These are phyloP conservation scores for Acacia pycnantha DNA, from an alignment of 331 rosid species.

Conservation along the genomic window DNA sequence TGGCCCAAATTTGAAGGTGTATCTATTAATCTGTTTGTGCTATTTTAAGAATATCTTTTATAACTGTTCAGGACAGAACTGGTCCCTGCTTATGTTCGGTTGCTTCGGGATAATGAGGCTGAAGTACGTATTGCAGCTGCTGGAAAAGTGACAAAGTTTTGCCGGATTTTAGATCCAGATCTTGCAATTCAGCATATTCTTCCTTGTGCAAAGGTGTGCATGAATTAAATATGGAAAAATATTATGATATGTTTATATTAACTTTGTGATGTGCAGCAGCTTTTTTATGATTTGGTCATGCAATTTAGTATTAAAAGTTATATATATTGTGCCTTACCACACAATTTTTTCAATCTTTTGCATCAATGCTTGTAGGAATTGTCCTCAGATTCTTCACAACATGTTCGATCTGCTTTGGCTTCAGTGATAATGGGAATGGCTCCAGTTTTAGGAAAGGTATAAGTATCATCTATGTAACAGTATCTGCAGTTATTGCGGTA, in stretches of 20 bases:
- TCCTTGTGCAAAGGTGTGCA: constrained; percentile 88
- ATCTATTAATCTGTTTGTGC: background rate
- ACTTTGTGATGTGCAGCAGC: background rate
- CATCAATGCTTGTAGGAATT: constrained; percentile 63
- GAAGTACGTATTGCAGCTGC: constrained; percentile 99
- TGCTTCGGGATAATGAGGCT: constrained; percentile 96
- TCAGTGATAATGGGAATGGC: constrained; percentile 99
- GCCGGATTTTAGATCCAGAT: constrained; percentile 86
- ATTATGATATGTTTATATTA: background rate
- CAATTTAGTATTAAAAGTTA: background rate
- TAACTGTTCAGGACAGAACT: constrained; percentile 60
- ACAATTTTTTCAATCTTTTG: background rate
- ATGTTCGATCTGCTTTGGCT: constrained; percentile 97
- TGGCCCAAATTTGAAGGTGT: background rate
- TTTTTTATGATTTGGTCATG: background rate
- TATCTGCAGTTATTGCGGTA: constrained; percentile 8
- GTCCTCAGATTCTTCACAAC: constrained; percentile 97
- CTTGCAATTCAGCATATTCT: constrained; percentile 90
- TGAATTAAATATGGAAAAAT: background rate
- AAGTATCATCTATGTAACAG: background rate
- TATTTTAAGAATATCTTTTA: background rate
- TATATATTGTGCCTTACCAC: background rate
- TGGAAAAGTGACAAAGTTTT: constrained; percentile 90
- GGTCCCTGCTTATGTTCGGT: constrained; percentile 95
- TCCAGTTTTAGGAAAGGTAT: constrained; percentile 93